These are phyloP conservation scores for Fusarium compactum DNA, from an alignment of 2,329 filamentous ascomycete species.

Conservation along the genomic window DNA sequence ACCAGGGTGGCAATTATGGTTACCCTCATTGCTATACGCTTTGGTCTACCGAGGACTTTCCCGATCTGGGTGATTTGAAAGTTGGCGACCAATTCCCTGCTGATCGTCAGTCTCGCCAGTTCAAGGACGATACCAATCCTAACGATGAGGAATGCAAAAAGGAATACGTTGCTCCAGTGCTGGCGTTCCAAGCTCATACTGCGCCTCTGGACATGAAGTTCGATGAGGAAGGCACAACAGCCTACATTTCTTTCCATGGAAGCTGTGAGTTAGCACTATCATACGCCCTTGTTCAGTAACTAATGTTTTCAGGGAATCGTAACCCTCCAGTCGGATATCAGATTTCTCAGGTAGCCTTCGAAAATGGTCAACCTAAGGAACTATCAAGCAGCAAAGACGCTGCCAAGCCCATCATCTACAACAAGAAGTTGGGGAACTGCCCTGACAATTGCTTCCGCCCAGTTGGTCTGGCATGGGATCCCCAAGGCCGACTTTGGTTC, in stretches of 20 bases:
- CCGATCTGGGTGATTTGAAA: constrained; percentile 55
- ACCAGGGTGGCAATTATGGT: constrained; percentile 70
- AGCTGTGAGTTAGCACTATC: constrained; percentile 64
- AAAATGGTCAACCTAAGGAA: constrained; percentile 57
- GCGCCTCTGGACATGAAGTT: constrained; percentile 81
- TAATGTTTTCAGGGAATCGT: constrained; percentile 54
- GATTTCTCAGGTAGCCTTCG: constrained; percentile 57
- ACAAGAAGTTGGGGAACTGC: constrained; percentile 64
- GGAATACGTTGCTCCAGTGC: constrained; percentile 61
- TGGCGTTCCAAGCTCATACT: constrained; percentile 73
- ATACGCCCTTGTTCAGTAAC: neutral
- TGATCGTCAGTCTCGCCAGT: constrained; percentile 43
- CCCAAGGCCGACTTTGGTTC: constrained; percentile 69
- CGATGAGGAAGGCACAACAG: constrained; percentile 65
- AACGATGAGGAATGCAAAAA: constrained; percentile 60
- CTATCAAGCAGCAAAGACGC: constrained; percentile 59
- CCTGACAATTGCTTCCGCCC: constrained; percentile 72
- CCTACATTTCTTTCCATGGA: constrained; percentile 78
- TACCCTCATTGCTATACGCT: constrained; percentile 78
- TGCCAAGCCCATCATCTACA: constrained; percentile 66
- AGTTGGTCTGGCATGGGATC: constrained; percentile 67
- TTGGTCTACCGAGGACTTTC: constrained; percentile 66
- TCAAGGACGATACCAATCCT: constrained; percentile 46
- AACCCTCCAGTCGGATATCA: constrained; percentile 61
- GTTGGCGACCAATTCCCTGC: constrained; percentile 64